Evolutionary conservation across 192 early-diverging fungal species (phyloP).

Genomic region (Chytriomyces confervae): DNA sequence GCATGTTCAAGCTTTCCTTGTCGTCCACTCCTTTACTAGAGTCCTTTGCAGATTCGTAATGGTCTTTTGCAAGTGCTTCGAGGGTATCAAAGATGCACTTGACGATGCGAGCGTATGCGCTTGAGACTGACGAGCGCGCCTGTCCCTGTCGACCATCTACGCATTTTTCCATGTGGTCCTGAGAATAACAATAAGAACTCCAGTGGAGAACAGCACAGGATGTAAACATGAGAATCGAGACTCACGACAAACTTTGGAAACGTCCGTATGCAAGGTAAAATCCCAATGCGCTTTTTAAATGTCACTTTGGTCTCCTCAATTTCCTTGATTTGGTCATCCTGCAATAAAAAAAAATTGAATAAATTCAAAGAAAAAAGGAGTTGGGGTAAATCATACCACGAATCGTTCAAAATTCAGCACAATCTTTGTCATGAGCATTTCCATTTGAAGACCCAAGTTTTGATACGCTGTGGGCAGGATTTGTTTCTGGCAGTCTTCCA

Average conservation of each 20-base stretch:
- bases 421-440: conserved; percentile 70
- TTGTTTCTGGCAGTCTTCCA: conserved; percentile 74
- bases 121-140: conserved; percentile 73
- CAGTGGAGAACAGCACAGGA: conserved; percentile 38
- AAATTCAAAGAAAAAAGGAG: conserved; percentile 22
- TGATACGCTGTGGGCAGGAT: conserved; percentile 76
- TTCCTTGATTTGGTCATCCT: conserved; percentile 84
- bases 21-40: conserved; percentile 69
- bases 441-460: conserved; percentile 69
- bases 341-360: conserved; percentile 7
- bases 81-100: conserved; percentile 86
- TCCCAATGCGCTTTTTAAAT: conserved; percentile 85
- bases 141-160: conserved; percentile 58
- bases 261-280: conserved; percentile 85
- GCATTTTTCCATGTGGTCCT: conserved; percentile 69
- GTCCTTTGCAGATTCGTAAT: conserved; percentile 48
- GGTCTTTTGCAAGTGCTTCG: conserved; percentile 74
- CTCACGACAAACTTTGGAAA: conserved; percentile 69
- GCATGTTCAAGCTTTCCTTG: conserved; percentile 82
- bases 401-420: conserved; percentile 79
- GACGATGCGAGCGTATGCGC: conserved; percentile 83
- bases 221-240: background rate
- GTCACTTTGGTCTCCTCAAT: conserved; percentile 93
- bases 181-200: background rate
- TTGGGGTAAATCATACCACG: conserved; percentile 39